Evolutionary conservation across 352 stramenopile genomes (phyloP).

Genomic region (Thalassiosira hispida): DNA sequence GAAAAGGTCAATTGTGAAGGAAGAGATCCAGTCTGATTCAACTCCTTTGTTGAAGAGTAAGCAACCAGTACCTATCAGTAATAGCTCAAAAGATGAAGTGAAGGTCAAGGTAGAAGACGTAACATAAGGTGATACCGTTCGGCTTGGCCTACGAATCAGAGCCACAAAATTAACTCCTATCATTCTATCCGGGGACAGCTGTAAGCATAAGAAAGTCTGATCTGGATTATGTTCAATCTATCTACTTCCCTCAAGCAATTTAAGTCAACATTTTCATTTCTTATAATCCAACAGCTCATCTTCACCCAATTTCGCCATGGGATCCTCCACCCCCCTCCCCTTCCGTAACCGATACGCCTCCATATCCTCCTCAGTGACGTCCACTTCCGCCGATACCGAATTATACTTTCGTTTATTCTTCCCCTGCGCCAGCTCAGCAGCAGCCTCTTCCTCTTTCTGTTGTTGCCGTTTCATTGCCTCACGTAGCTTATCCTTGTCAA

Average conservation of each 20-base stretch:
- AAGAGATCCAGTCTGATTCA: neutral
- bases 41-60: conserved; percentile 1
- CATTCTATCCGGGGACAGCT: too few species aligned
- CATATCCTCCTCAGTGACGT: conserved; percentile 95
- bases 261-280: too few species aligned
- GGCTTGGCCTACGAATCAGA: too few species aligned
- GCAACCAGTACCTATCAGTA: neutral
- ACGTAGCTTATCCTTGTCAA: conserved; percentile 74
- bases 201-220: too few species aligned
- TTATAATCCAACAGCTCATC: conserved; percentile 82
- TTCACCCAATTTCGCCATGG: conserved; percentile 93
- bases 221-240: too few species aligned
- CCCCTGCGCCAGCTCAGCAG: conserved; percentile 50
- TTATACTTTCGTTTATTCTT: conserved; percentile 94
- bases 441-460: conserved; percentile 57
- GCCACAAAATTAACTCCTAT: too few species aligned
- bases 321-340: conserved; percentile 87
- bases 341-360: conserved; percentile 94
- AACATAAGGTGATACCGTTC: neutral
- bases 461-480: conserved; percentile 52
- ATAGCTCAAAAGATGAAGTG: neutral
- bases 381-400: conserved; percentile 86
- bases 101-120: conserved; percentile 5
- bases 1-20: neutral
- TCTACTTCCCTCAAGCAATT: too few species aligned